Conservation (phyloP, 495 filamentous ascomycete genomes). For the Chaetomidium leptoderma region DNA sequence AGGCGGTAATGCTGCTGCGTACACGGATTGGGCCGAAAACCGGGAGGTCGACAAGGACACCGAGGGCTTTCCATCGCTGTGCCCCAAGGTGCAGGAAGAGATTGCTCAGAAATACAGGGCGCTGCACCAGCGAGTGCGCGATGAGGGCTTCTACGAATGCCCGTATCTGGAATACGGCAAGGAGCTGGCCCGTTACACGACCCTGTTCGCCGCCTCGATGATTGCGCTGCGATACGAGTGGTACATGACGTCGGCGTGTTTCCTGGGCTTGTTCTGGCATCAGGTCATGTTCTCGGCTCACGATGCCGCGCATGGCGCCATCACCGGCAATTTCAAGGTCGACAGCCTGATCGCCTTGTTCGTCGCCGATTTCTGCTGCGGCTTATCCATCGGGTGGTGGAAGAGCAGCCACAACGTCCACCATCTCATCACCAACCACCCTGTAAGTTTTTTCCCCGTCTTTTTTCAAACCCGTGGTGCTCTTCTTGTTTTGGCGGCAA, state of each 20-base stretch:
- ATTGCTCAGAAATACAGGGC: conserved; percentile 77
- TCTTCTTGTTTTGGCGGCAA: too few relatives aligned
- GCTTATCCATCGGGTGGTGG: conserved; percentile 94
- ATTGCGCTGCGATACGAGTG: conserved; percentile 63
- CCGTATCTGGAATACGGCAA: conserved; percentile 76
- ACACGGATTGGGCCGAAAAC: conserved; percentile 46
- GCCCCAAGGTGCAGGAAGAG: conserved; percentile 63
- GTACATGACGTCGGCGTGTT: conserved; percentile 70
- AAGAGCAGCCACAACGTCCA: conserved; percentile 97
- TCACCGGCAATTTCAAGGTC: conserved; percentile 78
- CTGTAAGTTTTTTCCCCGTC: conserved; percentile 39
- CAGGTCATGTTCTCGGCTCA: conserved; percentile 93
- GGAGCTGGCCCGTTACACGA: conserved; percentile 68
- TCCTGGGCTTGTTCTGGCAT: conserved; percentile 86
- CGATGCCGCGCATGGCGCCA: conserved; percentile 95
- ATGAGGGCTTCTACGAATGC: conserved; percentile 77
- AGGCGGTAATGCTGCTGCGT: conserved; percentile 36
- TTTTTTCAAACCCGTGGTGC: neutral
- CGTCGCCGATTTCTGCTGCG: conserved; percentile 84
- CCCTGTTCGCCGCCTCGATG: conserved; percentile 61
- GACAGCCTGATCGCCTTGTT: conserved; percentile 85
- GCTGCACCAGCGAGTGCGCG: conserved; percentile 63
- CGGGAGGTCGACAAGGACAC: conserved; percentile 70
- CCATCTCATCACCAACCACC: conserved; percentile 92
- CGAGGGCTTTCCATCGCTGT: conserved; percentile 76